These are phyloP conservation scores for Russula sp. DNA, from an alignment of 768 basidiomycete species.

Conservation along the genomic window DNA sequence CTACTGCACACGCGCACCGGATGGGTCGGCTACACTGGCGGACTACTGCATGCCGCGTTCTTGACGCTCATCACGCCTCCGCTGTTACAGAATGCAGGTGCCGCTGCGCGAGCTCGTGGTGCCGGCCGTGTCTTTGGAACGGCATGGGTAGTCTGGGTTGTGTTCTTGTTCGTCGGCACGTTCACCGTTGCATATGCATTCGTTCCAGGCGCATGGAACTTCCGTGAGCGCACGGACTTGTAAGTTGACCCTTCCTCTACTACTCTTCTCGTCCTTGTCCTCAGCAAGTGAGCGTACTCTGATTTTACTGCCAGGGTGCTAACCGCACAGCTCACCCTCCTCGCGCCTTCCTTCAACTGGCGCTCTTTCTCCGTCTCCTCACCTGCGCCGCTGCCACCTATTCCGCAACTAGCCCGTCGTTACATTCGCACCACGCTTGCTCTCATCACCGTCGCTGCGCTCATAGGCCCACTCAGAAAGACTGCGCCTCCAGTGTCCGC, in stretches of 20 bases:
- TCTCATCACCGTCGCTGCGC: slow-evolving; percentile 18
- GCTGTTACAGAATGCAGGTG: slow-evolving; percentile 43
- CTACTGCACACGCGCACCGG: slow-evolving; percentile 52
- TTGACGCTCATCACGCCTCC: slow-evolving; percentile 55
- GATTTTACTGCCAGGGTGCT: slow-evolving; percentile 38
- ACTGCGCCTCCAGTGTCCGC: slow-evolving; percentile 5
- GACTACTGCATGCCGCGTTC: slow-evolving; percentile 55
- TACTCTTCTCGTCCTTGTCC: not conserved
- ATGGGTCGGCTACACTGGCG: slow-evolving; percentile 66
- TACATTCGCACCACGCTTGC: slow-evolving; percentile 19
- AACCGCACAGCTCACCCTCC: slow-evolving; percentile 41
- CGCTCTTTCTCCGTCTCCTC: slow-evolving; percentile 18
- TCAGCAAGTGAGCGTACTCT: not conserved
- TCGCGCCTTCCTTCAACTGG: slow-evolving; percentile 44
- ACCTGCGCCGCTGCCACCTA: not conserved
- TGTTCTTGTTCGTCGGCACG: slow-evolving; percentile 61
- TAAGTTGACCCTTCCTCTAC: slow-evolving; percentile 35
- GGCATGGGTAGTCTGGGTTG: slow-evolving; percentile 51
- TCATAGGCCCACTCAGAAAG: slow-evolving; percentile 19
- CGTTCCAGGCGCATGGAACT: slow-evolving; percentile 67
- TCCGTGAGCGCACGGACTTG: slow-evolving; percentile 74
- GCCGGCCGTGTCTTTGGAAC: slow-evolving; percentile 45
- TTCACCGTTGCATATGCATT: slow-evolving; percentile 91
- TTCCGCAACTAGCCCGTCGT: slow-evolving; percentile 4
- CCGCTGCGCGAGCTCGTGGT: slow-evolving; percentile 26